Evolutionary conservation across 2,329 filamentous ascomycete species (phyloP), one percentile per base, ranked within the genome.

Genomic region (Clarireedia monteithiana): DNA sequence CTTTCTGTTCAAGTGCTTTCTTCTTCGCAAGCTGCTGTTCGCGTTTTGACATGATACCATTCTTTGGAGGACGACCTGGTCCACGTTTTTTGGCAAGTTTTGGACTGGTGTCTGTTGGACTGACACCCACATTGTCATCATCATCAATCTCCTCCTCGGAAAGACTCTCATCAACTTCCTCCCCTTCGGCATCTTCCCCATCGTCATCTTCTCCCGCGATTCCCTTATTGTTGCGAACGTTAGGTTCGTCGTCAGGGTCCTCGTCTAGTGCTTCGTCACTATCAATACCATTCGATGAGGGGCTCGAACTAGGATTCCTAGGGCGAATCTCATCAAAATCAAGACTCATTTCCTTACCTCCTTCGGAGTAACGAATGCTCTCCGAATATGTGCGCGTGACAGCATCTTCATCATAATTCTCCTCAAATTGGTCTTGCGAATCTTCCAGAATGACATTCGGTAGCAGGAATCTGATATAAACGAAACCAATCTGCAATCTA

Each of bases 1-100:
- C 78, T 72, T 79, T 80, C 20, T 76, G 76, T 47, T 57, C 47
- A 20, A 58, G 15, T 5, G 59, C 56, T 58, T 78, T 74, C 68
- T 85, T 86, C 71, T 85, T 82, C 6, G 84, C 77, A 48, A 83
- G 69, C 17, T 82, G 77, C 62, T 85, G 79, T 65, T 91, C 85
- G 56, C 88, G 78, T 71, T 91, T 91, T 1, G 88, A 91, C 82
- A 91, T 89, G 67, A 90, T 80, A 27, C 88, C 88, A 65, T 91
- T 88, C 73, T 91, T 91, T 0, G 88, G 88, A 20, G 88, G 88
- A 53, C 88, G 76, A n/a, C 88, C 88, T 9, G 88, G 88, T 14
- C 88, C 88, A 62, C 88, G 83, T 53, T 65, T 68, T 57, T 67
- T 69, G 38, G 60, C 71, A 56, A 73, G 67, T 52, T 65, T 66